These are phyloP conservation scores for Trichoderma guizhouense DNA, from an alignment of 2,329 filamentous ascomycete genomes.

Conservation along the genomic window DNA sequence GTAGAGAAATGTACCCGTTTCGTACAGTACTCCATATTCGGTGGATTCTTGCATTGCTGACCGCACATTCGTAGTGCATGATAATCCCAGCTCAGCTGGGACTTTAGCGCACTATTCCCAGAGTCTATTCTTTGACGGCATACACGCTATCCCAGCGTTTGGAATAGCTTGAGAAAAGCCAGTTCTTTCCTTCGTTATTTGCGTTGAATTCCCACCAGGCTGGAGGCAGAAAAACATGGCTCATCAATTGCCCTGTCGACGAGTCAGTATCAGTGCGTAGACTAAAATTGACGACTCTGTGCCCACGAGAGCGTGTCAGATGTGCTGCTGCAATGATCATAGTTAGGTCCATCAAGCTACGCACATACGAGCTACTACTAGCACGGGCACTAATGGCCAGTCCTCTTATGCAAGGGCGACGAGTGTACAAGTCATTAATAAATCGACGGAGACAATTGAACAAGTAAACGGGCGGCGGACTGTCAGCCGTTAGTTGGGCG, in stretches of 20 bases:
- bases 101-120: slow-evolving; percentile 14
- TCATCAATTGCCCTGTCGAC: neutral
- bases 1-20: slow-evolving; percentile 1
- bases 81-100: slow-evolving; percentile 15
- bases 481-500: slow-evolving; percentile 2
- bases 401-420: neutral
- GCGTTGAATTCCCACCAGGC: neutral
- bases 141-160: neutral
- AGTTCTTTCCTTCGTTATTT: neutral
- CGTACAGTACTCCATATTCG: neutral
- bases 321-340: neutral
- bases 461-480: neutral
- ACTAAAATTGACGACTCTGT: neutral
- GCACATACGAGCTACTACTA: neutral
- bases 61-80: slow-evolving; percentile 18
- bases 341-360: neutral
- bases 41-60: slow-evolving; percentile 14
- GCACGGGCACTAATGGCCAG: neutral
- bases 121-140: slow-evolving; percentile 2
- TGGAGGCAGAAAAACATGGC: neutral
- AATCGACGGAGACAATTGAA: slow-evolving; percentile 2
- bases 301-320: neutral
- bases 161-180: neutral
- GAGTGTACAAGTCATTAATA: neutral
- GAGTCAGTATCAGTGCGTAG: neutral